Evolutionary conservation across 2,329 filamentous ascomycete species (phyloP), one percentile per base, ranked within the genome.

Genomic region (Plenodomus biglobosus): DNA sequence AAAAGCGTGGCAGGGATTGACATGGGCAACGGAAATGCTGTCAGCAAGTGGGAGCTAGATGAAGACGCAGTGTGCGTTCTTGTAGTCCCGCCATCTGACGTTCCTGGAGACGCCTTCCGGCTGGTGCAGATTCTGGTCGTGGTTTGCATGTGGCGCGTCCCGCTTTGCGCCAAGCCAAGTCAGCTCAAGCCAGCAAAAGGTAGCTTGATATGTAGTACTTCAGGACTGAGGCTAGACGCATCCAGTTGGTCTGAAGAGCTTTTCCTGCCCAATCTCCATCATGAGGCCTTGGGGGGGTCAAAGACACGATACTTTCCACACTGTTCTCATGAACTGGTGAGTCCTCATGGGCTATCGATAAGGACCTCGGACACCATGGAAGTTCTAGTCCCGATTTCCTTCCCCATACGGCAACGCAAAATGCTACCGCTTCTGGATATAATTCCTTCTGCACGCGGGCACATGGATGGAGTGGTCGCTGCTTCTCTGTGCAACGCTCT

Each of bases 141-240:
- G 46, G 61, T 64, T 68, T 58, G 61, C 64, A 58, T 61, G 65
- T 69, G 66, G 67, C 67, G 66, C 60, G 56, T 66, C 62, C 61
- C 64, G 53, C 62, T 59, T 59, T 52, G 56, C 58, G 62, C 59
- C 60, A 63, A 66, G 61, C 50, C 50, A 50, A 40, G 54, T 56
- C 49, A 62, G 52, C 58, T 50, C 55, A 47, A 59, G 45, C 32
- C 46, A 56, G 56, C 58, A 32, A 47, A 56, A 50, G 48, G 46
- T 60, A 59, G 55, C 56, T 61, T 57, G 51, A 58, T 11, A 3
- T 24, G 22, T 52, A 48, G 54, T 50, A 44, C 50, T 48, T 58
- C 37, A 46, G 52, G 48, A 51, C 51, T 52, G 39, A 52, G 43
- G 49, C 53, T 56, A 54, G 42, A 46, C 52, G 16, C 24, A 50